A percentile compares a stretch with the other conserved stretches of the same genome.
Evolutionary conservation across 257 asterid genomes (phyloP).

Genomic region (Penstemon eatonii): DNA sequence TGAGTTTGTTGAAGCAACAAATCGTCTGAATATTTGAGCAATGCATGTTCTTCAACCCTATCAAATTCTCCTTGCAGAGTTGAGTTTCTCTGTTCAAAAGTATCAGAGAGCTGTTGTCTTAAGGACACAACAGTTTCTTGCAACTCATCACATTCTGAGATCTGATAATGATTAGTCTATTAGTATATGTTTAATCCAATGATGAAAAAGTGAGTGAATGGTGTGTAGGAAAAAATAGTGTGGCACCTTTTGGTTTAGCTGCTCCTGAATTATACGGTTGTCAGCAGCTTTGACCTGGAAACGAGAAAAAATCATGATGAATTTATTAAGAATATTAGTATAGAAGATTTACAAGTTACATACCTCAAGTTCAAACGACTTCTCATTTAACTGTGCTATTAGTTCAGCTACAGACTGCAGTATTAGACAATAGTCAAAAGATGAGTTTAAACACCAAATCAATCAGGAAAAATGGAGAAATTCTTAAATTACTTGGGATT

Average conservation of each 20-base stretch:
- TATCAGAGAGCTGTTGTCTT: conserved; percentile 64
- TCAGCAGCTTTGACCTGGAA: conserved; percentile 93
- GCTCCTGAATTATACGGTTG: conserved; percentile 90
- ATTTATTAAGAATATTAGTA: conserved; percentile 1
- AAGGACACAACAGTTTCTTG: conserved; percentile 63
- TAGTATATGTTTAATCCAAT: conserved; percentile 17
- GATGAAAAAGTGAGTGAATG: conserved; percentile 10
- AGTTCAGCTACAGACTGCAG: conserved; percentile 77
- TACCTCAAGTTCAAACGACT: conserved; percentile 99
- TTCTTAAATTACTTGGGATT: conserved; percentile 58
- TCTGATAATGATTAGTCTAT: conserved; percentile 45
- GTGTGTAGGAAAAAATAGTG: conserved; percentile 27
- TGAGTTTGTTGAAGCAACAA: conserved; percentile 57
- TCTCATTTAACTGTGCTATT: conserved; percentile 80
- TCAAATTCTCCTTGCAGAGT: conserved; percentile 38
- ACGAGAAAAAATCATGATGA: conserved; percentile 26
- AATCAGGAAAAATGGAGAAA: conserved; percentile 17
- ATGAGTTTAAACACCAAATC: conserved; percentile 18
- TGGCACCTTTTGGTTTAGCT: conserved; percentile 83
- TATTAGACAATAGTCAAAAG: conserved; percentile 29
- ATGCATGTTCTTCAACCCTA: conserved; percentile 44
- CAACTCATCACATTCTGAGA: conserved; percentile 70
- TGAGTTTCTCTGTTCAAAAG: conserved; percentile 43
- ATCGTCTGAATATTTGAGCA: conserved; percentile 45
- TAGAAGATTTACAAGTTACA: conserved; percentile 25